Base-by-base conservation (phyloP, 2,329 filamentous ascomycete genomes). In the Thermothelomyces thermophilus region DNA sequence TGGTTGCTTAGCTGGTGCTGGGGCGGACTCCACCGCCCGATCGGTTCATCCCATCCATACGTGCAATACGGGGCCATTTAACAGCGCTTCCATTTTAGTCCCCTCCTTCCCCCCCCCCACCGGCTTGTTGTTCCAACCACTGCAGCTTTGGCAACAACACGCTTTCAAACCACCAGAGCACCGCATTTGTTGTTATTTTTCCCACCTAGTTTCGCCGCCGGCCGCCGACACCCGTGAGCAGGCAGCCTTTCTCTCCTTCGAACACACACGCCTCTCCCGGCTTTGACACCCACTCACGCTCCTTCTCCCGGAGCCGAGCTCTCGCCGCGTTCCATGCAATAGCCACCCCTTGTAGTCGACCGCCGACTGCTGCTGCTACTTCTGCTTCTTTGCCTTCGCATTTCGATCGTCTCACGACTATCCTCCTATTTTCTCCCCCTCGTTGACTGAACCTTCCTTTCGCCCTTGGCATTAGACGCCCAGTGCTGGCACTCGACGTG, bases 251-350 rank as follows among this genome's bases (percentile, higher is more conserved):
- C 41, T 37, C 48, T 48, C 49, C 50, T 50, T 53, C 48, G 42
- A 33, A 31, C 51, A 46, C 52, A 48, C 26, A 35, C 54, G 43
- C 53, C 56, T 52, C 48, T 37, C 50, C 35, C 41, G 41, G 50
- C 39, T 48, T 41, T 46, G 44, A 16, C 33, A 14, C 7, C 50
- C 40, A 46, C 51, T 39, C 46, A 55, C 50, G 47, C 17, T 55
- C 47, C 44, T 53, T 54, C 37, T 24, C 26, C 39, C 50, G 40
- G 46, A 36, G 37, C 50, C 41, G 42, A 47, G 35, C 39, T 28
- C 34, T 40, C 46, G 30, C 51, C 51, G 53, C 53, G 50, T 56
- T 44, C 47, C 48, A 60, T 60, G 58, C 56, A 56, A 53, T 61
- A 61, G 57, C 43, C 42, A 47, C 49, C 47, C 36, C 42, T 39